Base-by-base conservation (phyloP, 305 asterid species). In the Andrographis paniculata region DNA sequence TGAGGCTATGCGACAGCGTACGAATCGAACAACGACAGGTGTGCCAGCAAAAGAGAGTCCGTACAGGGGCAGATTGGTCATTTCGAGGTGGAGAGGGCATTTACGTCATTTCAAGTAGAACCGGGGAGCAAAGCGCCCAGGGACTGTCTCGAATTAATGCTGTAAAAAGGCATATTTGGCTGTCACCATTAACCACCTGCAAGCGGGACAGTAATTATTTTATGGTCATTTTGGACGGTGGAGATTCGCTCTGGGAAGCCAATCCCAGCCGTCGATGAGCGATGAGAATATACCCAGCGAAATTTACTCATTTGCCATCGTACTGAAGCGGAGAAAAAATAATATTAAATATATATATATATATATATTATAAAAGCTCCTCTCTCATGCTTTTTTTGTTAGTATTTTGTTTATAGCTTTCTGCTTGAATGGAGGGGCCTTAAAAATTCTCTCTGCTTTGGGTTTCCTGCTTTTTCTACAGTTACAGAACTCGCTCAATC, bases 381-480 rank as follows among this genome's bases (percentile, higher is more conserved):
- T 42, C 49, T 52, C 55, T 49, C 61, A 45, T 53, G 42, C 64
- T 63, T 64, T 60, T 60, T 44, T 44, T 1, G 18, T 24, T 16
- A 24, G 44, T 18, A n/a, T 54, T 58, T 53, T 39, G 52, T 56
- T 61, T 61, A 42, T 46, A 21, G 61, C 60, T 65, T 69, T 61
- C 63, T 56, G 70, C 58, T 66, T 51, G 58, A 64, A 80, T 80
- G 92, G 83, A 77, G 74, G 93, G 78, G 42, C 79, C 86, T 74
- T 73, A 58, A 62, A 70, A 60, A 59, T 39, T 58, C 67, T 63
- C 73, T 62, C 62, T 48, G 52, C 65, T 65, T 59, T 54, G 60
- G 67, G 46, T 33, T 66, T 39, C 47, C 53, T 52, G 21, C 53
- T 37, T 62, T 65, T 48, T 44, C 52, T 55, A 33, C 62, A 49